A percentile compares a stretch with the other conserved stretches of the same genome.
Conservation (phyloP, 257 asterid species). For the Nicotiana knightiana region DNA sequence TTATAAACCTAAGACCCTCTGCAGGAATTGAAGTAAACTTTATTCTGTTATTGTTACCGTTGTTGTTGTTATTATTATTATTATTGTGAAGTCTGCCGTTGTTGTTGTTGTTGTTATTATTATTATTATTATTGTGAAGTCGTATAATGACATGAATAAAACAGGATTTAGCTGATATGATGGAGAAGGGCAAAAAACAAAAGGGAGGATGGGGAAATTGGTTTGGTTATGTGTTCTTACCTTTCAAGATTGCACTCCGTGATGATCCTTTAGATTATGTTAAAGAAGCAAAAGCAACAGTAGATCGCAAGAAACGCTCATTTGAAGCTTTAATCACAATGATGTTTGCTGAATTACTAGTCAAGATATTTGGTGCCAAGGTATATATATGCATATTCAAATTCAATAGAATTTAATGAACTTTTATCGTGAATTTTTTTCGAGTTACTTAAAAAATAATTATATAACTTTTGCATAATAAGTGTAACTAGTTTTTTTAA, state of each 20-base stretch:
- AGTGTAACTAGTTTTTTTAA: too few relatives aligned
- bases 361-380: constrained; percentile 12
- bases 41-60: too few relatives aligned
- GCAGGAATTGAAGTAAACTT: constrained; percentile 29
- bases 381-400: neutral
- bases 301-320: constrained; percentile 17
- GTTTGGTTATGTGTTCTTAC: constrained; percentile 11
- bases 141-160: neutral
- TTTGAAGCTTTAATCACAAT: constrained; percentile 5
- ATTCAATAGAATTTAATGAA: too few relatives aligned
- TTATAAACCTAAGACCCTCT: constrained; percentile 31
- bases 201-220: constrained; percentile 17
- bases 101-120: too few relatives aligned
- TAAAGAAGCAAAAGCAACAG: constrained; percentile 10
- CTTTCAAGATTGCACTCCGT: neutral
- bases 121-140: neutral
- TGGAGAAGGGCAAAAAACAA: constrained; percentile 11
- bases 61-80: neutral
- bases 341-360: neutral
- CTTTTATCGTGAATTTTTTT: too few relatives aligned
- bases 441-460: too few relatives aligned
- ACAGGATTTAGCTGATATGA: constrained; percentile 17
- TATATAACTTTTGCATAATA: too few relatives aligned
- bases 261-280: constrained; percentile 17
- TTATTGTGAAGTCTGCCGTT: neutral